These are phyloP conservation scores for Incumbomyces lentus DNA, from an alignment of 2,329 filamentous ascomycete species.

Conservation along the genomic window DNA sequence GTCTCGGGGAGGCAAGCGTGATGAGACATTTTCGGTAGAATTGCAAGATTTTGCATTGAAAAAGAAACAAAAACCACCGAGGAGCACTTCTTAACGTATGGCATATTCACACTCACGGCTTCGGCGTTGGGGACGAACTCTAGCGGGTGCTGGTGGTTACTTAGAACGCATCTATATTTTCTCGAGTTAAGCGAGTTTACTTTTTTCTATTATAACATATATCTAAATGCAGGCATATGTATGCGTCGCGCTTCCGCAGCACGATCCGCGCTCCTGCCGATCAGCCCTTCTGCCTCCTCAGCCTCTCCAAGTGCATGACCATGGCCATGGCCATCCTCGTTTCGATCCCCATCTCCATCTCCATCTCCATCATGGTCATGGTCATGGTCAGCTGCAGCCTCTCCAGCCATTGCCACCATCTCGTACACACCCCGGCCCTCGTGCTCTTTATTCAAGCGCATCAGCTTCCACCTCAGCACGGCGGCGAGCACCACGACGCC, in stretches of 20 bases:
- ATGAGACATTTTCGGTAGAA: too few relatives aligned
- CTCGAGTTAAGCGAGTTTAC: too few relatives aligned
- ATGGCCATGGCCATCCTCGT: background rate
- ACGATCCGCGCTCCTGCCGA: background rate
- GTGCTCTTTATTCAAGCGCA: constrained; percentile 40
- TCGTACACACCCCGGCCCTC: constrained; percentile 15
- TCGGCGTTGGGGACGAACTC: too few relatives aligned
- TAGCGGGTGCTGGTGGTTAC: too few relatives aligned
- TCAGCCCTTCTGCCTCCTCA: constrained; percentile 23
- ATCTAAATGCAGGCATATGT: background rate
- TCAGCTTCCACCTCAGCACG: constrained; percentile 44
- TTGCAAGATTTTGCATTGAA: too few relatives aligned
- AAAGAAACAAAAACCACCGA: too few relatives aligned
- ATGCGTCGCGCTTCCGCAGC: background rate
- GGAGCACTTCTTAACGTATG: too few relatives aligned
- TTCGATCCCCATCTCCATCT: too few relatives aligned
- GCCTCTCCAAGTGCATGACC: constrained; percentile 15
- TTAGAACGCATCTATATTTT: too few relatives aligned
- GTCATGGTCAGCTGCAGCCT: background rate
- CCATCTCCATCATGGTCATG: background rate
- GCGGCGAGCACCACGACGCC: constrained; percentile 48
- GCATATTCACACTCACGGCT: too few relatives aligned
- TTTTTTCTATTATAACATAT: background rate
- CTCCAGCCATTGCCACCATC: background rate
- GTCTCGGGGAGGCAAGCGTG: too few relatives aligned